These are phyloP conservation scores for Scopulariopsis brevicaulis DNA, from an alignment of 2,329 filamentous ascomycete genomes.

Conservation along the genomic window DNA sequence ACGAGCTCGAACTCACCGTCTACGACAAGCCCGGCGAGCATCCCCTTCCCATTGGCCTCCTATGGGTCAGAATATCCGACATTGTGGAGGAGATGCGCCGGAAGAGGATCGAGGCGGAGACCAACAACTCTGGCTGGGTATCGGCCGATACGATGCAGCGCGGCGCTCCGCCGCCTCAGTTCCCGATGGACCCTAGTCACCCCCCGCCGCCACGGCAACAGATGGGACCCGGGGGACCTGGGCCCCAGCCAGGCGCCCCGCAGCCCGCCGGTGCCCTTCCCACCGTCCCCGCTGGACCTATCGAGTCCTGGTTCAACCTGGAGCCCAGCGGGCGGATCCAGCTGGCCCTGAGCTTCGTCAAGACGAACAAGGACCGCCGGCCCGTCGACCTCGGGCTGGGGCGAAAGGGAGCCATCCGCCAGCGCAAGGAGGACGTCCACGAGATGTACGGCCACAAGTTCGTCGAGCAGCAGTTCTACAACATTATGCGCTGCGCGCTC, in stretches of 20 bases:
- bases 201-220: slow-evolving; percentile 17
- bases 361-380: slow-evolving; percentile 73
- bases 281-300: slow-evolving; percentile 45
- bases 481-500: slow-evolving; percentile 98
- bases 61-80: slow-evolving; percentile 95
- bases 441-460: slow-evolving; percentile 99
- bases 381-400: slow-evolving; percentile 83
- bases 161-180: slow-evolving; percentile 37
- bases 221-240: slow-evolving; percentile 30
- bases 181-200: slow-evolving; percentile 41
- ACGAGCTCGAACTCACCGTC: slow-evolving; percentile 94
- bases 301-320: slow-evolving; percentile 94
- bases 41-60: slow-evolving; percentile 81
- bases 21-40: slow-evolving; percentile 93
- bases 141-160: slow-evolving; percentile 82
- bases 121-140: slow-evolving; percentile 91
- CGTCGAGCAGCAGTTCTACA: slow-evolving; percentile 97
- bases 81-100: slow-evolving; percentile 95
- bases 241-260: slow-evolving; percentile 14
- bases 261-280: slow-evolving; percentile 26
- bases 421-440: slow-evolving; percentile 95
- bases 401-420: slow-evolving; percentile 89
- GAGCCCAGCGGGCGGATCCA: slow-evolving; percentile 91
- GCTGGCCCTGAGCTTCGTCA: slow-evolving; percentile 81
- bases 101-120: slow-evolving; percentile 93